Percentiles rank a stretch among this genome's conserved stretches.
These are phyloP conservation scores for Pythium myriotylum DNA, from an alignment of 352 stramenopile genomes.

Conservation along the genomic window DNA sequence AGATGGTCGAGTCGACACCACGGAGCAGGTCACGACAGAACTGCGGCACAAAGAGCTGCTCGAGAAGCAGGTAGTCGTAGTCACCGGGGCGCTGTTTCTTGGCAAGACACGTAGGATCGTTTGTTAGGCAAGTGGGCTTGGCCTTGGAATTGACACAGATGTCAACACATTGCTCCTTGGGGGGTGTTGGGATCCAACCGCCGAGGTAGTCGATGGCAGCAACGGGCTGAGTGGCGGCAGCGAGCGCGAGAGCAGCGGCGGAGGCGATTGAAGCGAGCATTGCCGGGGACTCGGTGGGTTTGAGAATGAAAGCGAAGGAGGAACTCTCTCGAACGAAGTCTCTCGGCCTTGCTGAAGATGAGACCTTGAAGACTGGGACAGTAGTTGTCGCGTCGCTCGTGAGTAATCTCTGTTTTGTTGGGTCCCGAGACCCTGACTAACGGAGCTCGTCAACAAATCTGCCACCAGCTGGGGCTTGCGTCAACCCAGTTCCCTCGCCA, in stretches of 20 bases:
- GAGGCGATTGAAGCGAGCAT: not conserved
- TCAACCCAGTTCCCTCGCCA: not conserved
- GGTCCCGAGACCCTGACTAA: not conserved
- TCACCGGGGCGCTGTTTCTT: too few species aligned
- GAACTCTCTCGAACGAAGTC: not conserved
- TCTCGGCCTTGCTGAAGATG: not conserved
- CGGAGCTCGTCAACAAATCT: not conserved
- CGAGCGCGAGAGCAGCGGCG: not conserved
- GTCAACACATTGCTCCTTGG: conserved; percentile 45
- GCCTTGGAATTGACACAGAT: conserved; percentile 28
- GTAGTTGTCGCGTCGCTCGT: not conserved
- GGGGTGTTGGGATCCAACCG: conserved; percentile 43
- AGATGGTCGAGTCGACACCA: conserved; percentile 64
- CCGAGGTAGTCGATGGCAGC: conserved; percentile 52
- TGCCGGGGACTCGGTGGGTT: not conserved
- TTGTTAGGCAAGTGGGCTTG: conserved; percentile 48
- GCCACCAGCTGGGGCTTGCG: not conserved
- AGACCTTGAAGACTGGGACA: not conserved
- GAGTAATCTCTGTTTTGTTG: not conserved
- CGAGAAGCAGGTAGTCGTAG: conserved; percentile 68
- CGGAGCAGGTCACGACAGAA: conserved; percentile 69
- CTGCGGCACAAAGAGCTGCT: conserved; percentile 72
- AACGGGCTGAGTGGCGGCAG: not conserved
- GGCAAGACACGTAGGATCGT: conserved; percentile 41
- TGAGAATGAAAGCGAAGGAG: too few species aligned